Evolutionary conservation across 305 asterid species (phyloP).

Genomic region (Caryopteris hybrid): DNA sequence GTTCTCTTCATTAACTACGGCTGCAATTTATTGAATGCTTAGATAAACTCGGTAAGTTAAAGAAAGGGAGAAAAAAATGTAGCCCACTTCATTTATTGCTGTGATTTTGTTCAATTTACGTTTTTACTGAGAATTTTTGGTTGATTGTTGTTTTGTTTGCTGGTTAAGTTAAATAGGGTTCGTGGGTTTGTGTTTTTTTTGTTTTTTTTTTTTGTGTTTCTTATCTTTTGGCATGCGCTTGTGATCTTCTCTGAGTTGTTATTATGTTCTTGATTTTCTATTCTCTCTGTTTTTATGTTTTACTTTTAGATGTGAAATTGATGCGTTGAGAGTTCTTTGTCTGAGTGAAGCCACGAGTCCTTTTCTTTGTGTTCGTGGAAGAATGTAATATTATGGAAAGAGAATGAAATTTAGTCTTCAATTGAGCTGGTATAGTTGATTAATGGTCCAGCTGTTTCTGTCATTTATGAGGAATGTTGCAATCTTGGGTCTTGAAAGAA

Average conservation of each 20-base stretch:
- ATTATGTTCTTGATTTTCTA: background rate
- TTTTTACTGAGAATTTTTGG: conserved; percentile 4
- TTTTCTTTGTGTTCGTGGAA: conserved; percentile 1
- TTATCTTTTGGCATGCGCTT: background rate
- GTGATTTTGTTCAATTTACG: conserved; percentile 16
- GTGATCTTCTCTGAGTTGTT: background rate
- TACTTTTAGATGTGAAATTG: background rate
- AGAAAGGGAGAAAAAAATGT: background rate
- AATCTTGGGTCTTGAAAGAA: conserved; percentile 12
- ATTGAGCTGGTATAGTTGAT: conserved; percentile 9
- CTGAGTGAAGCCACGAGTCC: background rate
- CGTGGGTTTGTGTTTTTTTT: conserved; percentile 8
- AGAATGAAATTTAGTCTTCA: conserved; percentile 21
- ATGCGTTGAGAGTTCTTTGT: background rate
- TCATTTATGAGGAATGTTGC: background rate
- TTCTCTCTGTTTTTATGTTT: background rate
- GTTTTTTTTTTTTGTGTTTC: background rate
- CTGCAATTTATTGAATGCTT: conserved; percentile 13
- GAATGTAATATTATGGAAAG: background rate
- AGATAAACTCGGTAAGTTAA: background rate
- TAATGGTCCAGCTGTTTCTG: conserved; percentile 3
- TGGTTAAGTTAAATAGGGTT: conserved; percentile 28
- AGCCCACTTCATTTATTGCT: conserved; percentile 27
- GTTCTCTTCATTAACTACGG: conserved; percentile 19
- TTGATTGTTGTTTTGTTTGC: conserved; percentile 9